Evolutionary conservation across 371 early-diverging fungal species (phyloP), one percentile per base, ranked within the genome.

Genomic region (Saksenaea vasiformis): DNA sequence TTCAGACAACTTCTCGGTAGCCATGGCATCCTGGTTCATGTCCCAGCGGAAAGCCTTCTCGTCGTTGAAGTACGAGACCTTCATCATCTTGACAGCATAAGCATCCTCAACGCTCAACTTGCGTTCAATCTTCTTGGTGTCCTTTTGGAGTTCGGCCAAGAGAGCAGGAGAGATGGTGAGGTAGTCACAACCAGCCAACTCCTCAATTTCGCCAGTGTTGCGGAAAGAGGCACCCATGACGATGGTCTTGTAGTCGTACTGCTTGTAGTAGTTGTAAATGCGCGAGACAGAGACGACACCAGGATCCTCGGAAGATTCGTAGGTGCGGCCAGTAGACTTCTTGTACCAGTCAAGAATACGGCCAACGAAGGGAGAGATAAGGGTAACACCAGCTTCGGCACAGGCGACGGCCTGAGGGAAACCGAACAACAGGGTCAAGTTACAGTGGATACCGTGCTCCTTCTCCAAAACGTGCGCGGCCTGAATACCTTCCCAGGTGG

Each of bases 161-260:
- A 98, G 86, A 56, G 73, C 78, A 56, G 99, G 97, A 51, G 95
- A 91, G 80, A 98, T 98, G 70, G 99, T 98, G 78, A 98, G 82
- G 78, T 85, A 97, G 79, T 98, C 99, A 76, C 95, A 95, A 54
- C 99, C 99, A 63, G 96, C 93, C 60, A 98, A 86, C 81, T 97
- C 91, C 72, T 93, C 89, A 71, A 98, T 98, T 78, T 98, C 97
- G 64, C 93, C 96, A 43, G 87, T 87, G 85, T 94, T 95, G 72
- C 99, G 92, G 95, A 98, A 98, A 37, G 96, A 95, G 54, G 99
- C 99, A 60, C 98, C 99, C 99, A 98, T 98, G 64, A 98, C 98
- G 69, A 98, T 97, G 77, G 99, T 98, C 62, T 93, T 91, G 90
- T 98, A 95, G 62, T 89, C 93, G 81, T 90, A 87, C 78, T 91